Base-by-base conservation (phyloP, 768 basidiomycete species). In the Serpula lacrymans region DNA sequence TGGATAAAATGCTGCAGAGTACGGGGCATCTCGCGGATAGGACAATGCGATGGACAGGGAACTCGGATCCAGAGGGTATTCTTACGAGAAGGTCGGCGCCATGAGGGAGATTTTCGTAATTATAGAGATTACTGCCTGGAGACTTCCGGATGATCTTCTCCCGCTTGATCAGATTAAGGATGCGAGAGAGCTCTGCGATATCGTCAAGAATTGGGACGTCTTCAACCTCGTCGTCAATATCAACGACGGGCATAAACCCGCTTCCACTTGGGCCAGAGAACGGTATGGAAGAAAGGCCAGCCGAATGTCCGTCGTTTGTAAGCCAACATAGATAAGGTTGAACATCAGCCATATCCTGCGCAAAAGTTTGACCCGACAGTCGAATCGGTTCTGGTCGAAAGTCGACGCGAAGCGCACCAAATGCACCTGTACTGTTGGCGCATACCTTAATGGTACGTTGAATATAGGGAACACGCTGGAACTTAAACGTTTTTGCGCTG, bases 391-490 rank as follows among this genome's bases (percentile, higher is more conserved):
- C 64, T 0, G 84, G 80, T 27, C 64, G 64, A 38, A 79, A 84
- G 50, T 94, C 90, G 11, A 84, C 72, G 12, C 84, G 74, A 24
- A 98, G 67, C 2, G 88, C 94, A 2, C 82, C 92, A 59, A 89
- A 94, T 0, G 88, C 88, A 1, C 95, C 96, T 0, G 88, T 83
- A 48, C 78, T 82, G 50, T 88, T 96, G 10, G 88, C 83, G 38
- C 82, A 86, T 5, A 99, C 95, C 22, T 75, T 72, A 20, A 84
- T 77, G 20, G 85, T 80, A n/a, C 96, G 82, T 53, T 98, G 94
- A 1, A 96, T 66, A 49, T 79, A 80, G 0, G 86, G 81, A 1
- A 96, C 67, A 10, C 84, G 80, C 44, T 83, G 78, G 57, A 92
- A 95, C 64, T 84, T 92, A 69, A 77, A 76, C 1, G 76, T 57